Base-by-base conservation (phyloP, 2,329 filamentous ascomycete species). In the Metarhizium album region DNA sequence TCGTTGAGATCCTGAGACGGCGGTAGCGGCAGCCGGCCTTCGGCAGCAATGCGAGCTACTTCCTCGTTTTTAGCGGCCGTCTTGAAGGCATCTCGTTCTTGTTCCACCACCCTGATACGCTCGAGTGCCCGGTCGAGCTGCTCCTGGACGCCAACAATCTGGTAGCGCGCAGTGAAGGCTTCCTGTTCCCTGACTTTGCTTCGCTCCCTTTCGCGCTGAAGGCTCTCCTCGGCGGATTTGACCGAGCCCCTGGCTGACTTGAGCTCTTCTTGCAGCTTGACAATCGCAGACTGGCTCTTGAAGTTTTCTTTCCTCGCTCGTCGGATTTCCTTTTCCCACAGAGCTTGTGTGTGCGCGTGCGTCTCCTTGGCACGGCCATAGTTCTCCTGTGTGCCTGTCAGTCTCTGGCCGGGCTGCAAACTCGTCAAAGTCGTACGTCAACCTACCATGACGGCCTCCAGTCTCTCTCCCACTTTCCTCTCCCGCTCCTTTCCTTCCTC, bases 241-340 rank as follows among this genome's bases (percentile, higher is more conserved):
- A 75, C 67, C n/a, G 70, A 68, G 24, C 68, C 67, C 43, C 82
- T 76, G 48, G 78, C 70, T 0, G 78, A 70, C 62, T 87, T 87
- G 55, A 87, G 74, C 59, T 88, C 84, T 58, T 87, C 84, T 62
- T 87, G 83, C n/a, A 84, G 64, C 62, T 86, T 86, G 58, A 87
- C 78, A 31, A 83, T 75, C 11, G 71, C 67, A 2, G 83, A 86
- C 58, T 86, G 83, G n/a, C 79, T 77, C 62, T 87, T 87, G 74
- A 87, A 87, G 2, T 81, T 82, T 58, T 88, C 85, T 59, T 88
- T 88, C 47, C 83, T 74, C 9, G 79, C 76, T 51, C 80, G 75
- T 50, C 84, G 77, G 42, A 87, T 82, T 64, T 88, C 84, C 63
- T 87, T 87, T 59, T 88, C 84, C 78, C 84, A 87, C 9, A 86